phyloP scores from a whole-genome alignment of 2,329 filamentous ascomycete species.

The Aspergillus quadrilineatus region DNA sequence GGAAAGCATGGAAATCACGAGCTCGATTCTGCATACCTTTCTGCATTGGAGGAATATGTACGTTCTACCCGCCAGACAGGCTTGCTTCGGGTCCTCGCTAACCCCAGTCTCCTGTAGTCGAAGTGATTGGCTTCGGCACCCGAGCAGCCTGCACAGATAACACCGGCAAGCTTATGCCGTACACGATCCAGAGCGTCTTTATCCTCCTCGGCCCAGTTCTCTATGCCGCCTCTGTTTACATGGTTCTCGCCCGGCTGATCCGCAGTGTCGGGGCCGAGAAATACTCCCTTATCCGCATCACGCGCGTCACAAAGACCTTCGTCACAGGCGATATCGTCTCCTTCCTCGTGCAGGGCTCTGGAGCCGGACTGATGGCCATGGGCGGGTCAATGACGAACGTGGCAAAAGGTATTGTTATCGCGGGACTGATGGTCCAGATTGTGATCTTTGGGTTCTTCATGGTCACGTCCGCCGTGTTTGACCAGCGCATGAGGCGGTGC shows the following conservation, averaged over 20 bases:
- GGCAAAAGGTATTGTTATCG: slow-evolving; percentile 20
- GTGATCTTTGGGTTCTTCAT: slow-evolving; percentile 29
- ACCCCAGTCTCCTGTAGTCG: slow-evolving; percentile 28
- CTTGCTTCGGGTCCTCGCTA: neutral
- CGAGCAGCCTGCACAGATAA: slow-evolving; percentile 24
- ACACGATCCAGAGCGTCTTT: slow-evolving; percentile 47
- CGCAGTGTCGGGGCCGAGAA: slow-evolving; percentile 42
- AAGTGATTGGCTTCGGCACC: slow-evolving; percentile 32
- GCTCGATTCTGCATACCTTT: slow-evolving; percentile 36
- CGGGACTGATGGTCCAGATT: slow-evolving; percentile 29
- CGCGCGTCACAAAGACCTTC: slow-evolving; percentile 50
- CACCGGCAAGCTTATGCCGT: slow-evolving; percentile 26
- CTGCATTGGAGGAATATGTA: slow-evolving; percentile 38
- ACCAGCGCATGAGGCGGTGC: slow-evolving; percentile 18
- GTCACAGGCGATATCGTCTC: slow-evolving; percentile 50
- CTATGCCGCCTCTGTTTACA: slow-evolving; percentile 53
- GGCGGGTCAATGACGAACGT: slow-evolving; percentile 1
- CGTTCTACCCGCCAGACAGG: slow-evolving; percentile 7
- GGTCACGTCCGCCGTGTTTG: slow-evolving; percentile 23
- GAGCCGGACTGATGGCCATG: slow-evolving; percentile 23
- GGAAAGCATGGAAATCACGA: slow-evolving; percentile 28
- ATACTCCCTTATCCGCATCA: slow-evolving; percentile 43
- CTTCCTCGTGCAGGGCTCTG: slow-evolving; percentile 46
- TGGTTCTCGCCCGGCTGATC: slow-evolving; percentile 49
- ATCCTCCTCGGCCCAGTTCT: slow-evolving; percentile 51